Conservation (phyloP, 2,329 filamentous ascomycete genomes). For the Cladophialophora carrionii region DNA sequence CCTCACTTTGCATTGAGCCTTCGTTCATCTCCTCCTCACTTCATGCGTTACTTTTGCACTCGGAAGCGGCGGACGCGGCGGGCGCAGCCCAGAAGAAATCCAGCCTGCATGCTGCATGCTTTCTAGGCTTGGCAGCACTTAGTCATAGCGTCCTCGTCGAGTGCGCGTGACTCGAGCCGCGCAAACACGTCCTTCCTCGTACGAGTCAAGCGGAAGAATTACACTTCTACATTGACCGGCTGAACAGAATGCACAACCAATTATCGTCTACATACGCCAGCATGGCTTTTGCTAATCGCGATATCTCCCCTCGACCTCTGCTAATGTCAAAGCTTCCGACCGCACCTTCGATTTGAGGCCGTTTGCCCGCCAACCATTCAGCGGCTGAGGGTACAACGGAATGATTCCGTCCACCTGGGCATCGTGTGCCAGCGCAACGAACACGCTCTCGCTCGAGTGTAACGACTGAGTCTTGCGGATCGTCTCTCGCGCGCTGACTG, state of each 20-base stretch:
- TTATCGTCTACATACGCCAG: neutral
- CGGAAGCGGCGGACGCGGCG: neutral
- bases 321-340: slow-evolving; percentile 13
- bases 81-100: neutral
- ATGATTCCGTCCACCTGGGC: slow-evolving; percentile 21
- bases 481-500: slow-evolving; percentile 10
- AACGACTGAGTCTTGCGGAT: slow-evolving; percentile 15
- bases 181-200: neutral
- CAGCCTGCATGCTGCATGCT: neutral
- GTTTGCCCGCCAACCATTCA: slow-evolving; percentile 20
- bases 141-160: neutral
- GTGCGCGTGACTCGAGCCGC: too few species aligned
- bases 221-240: neutral
- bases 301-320: slow-evolving; percentile 21
- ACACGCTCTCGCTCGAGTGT: slow-evolving; percentile 13
- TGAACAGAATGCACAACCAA: neutral
- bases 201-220: neutral
- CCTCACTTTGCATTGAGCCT: neutral
- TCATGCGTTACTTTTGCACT: neutral
- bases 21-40: neutral
- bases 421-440: slow-evolving; percentile 23
- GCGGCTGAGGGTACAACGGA: slow-evolving; percentile 17
- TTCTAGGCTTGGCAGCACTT: neutral
- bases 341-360: slow-evolving; percentile 17
- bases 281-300: neutral